These are phyloP conservation scores for Parmales sp. DNA, from an alignment of 108 stramenopile species.

Conservation along the genomic window DNA sequence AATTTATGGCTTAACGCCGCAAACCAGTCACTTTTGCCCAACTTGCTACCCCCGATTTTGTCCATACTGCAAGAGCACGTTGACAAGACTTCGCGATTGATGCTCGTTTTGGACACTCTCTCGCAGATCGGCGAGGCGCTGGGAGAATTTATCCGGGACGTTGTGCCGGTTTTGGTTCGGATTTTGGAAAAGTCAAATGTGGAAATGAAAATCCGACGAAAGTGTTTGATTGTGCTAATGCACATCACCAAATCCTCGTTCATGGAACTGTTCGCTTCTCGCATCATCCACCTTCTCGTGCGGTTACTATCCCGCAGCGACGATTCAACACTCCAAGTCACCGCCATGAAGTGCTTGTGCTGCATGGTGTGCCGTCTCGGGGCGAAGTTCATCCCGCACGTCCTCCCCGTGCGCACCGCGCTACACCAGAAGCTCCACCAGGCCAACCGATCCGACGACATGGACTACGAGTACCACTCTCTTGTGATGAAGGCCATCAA, in stretches of 20 bases:
- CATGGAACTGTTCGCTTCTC: not conserved
- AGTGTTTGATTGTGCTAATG: not conserved
- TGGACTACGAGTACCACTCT: conserved; percentile 1
- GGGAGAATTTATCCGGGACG: conserved; percentile 2
- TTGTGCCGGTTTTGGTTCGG: not conserved
- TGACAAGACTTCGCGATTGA: not conserved
- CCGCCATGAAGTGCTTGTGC: not conserved
- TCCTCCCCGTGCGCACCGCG: not conserved
- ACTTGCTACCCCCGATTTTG: not conserved
- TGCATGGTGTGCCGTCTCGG: conserved; percentile 4
- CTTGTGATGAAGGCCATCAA: not conserved
- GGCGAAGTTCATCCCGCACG: not conserved
- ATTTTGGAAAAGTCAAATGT: not conserved
- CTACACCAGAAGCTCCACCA: not conserved
- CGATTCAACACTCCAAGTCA: not conserved
- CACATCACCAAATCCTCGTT: not conserved
- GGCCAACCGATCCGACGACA: too few species aligned
- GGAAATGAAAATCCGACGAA: not conserved
- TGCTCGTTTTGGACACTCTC: not conserved
- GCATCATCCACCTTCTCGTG: not conserved
- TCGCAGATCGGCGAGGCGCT: not conserved
- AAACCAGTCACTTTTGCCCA: too few species aligned
- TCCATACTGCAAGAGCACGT: not conserved
- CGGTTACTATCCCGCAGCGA: not conserved
- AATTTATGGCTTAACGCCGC: too few species aligned